Percentiles rank a stretch among this genome's conserved stretches.
phyloP scores from a whole-genome alignment of 23 red algal genomes.

The Chondrus crispus region DNA sequence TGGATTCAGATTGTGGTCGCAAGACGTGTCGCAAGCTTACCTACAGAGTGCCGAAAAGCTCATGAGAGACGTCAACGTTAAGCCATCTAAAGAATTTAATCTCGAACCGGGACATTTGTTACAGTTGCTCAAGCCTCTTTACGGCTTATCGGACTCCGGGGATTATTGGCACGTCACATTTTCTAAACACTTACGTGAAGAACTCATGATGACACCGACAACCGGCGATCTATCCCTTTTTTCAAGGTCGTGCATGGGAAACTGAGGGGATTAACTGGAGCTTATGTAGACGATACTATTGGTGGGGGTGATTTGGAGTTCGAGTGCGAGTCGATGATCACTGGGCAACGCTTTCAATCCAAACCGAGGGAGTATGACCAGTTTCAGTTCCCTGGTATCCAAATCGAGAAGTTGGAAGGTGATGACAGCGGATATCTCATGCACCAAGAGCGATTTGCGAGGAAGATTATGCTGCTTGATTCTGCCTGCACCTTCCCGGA shows the following conservation, averaged over 20 bases:
- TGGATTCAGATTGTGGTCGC: background rate
- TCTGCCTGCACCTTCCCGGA: background rate
- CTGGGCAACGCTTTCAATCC: conserved; percentile 6
- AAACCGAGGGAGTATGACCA: background rate
- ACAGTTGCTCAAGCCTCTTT: background rate
- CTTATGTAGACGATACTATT: conserved; percentile 40
- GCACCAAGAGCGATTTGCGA: too few species aligned
- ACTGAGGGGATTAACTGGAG: conserved; percentile 20
- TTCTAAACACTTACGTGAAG: background rate
- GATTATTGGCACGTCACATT: conserved; percentile 28
- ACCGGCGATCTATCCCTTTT: background rate
- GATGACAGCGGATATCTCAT: background rate
- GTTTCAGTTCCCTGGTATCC: background rate
- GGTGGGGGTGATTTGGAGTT: conserved; percentile 15
- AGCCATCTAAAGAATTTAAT: background rate
- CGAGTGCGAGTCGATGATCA: background rate
- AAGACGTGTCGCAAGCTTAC: conserved; percentile 19
- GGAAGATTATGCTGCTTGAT: too few species aligned
- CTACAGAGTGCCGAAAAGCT: background rate
- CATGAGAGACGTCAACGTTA: background rate
- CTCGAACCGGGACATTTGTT: background rate
- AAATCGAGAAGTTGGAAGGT: conserved; percentile 2
- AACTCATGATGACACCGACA: conserved; percentile 3
- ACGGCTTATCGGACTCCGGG: conserved; percentile 29
- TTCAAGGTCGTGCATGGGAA: background rate